These are phyloP conservation scores for Flagelloscypha sp. DNA, from an alignment of 768 basidiomycete genomes.

Conservation along the genomic window DNA sequence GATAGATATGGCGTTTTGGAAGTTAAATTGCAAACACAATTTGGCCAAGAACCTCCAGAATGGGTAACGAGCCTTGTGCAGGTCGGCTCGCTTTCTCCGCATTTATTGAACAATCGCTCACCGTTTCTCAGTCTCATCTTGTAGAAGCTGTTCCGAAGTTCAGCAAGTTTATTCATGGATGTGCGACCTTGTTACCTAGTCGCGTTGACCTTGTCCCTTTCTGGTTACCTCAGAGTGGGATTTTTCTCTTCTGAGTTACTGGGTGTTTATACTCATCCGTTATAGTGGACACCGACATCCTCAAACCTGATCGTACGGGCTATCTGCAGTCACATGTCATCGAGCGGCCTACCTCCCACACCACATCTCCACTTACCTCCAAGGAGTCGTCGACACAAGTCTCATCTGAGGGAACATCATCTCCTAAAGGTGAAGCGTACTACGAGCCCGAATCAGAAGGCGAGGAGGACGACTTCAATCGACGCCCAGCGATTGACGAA, in stretches of 20 bases:
- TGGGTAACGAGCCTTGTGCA: constrained; percentile 97
- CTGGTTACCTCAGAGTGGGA: constrained; percentile 91
- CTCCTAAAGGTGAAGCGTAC: constrained; percentile 41
- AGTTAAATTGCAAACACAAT: constrained; percentile 94
- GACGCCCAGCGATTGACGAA: constrained; percentile 73
- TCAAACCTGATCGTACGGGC: constrained; percentile 85
- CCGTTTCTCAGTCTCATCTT: too few relatives aligned
- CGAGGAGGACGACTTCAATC: constrained; percentile 71
- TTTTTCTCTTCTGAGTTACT: neutral
- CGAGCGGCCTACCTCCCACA: constrained; percentile 54
- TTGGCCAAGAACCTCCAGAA: constrained; percentile 89
- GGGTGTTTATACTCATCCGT: constrained; percentile 2
- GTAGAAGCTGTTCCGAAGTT: constrained; percentile 99
- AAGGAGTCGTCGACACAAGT: constrained; percentile 37
- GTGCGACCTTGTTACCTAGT: constrained; percentile 84
- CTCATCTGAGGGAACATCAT: constrained; percentile 35
- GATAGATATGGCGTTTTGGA: constrained; percentile 84
- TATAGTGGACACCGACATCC: constrained; percentile 88
- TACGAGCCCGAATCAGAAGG: constrained; percentile 92
- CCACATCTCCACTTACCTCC: constrained; percentile 30
- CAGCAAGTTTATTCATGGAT: constrained; percentile 96
- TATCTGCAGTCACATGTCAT: constrained; percentile 55
- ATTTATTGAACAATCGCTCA: too few relatives aligned
- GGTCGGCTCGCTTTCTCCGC: too few relatives aligned
- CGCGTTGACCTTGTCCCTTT: constrained; percentile 96